Evolutionary conservation across 805 yeast genomes (phyloP), one percentile per base, ranked within the genome.

Genomic region (Lipomyces lipofer): DNA sequence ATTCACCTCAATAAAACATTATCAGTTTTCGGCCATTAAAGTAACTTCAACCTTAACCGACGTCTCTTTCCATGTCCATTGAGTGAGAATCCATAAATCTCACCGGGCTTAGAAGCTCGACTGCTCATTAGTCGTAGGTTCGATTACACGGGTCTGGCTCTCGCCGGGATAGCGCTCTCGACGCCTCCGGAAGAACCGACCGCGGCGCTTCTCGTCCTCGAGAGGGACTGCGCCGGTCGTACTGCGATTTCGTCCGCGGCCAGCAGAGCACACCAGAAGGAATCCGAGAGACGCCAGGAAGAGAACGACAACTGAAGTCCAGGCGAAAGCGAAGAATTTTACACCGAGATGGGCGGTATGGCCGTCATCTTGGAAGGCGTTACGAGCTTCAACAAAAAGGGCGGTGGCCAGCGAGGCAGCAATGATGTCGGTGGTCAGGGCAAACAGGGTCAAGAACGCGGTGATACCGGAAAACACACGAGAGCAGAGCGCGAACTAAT

Each of bases 381-480:
- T 76, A 68, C 77, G 84, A 44, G 88, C 94, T 74, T 86, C 67
- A n/a, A 85, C 95, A 58, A 78, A 70, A 42, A 80, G 86, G 2
- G 95, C 94, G 30, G 96, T 88, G 69, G 82, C 80, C 66, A 85
- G 52, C 10, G 72, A 44, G 30, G 67, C 59, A 28, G 69, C 56
- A 35, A 66, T 59, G 12, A 66, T 59, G 28, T 65, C 64, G 42
- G 65, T 57, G 44, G 54, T 44, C 52, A 64, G 49, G 10, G 70
- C 66, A 36, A 57, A 27, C 49, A 67, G 43, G 4, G 67, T 39
- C 45, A 65, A 48, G 48, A 72, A 10, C 33, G 62, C 51, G 21
- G 62, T 27, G 45, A 49, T 6, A 10, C 47, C 49, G 19, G 57
- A 39, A 24, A 40, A 53, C 33, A 51, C 12, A 13, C 53, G 55